A percentile compares a stretch with the other conserved stretches of the same genome.
phyloP scores from a whole-genome alignment of 2,329 filamentous ascomycete genomes.

The Calonectria pauciramosa region DNA sequence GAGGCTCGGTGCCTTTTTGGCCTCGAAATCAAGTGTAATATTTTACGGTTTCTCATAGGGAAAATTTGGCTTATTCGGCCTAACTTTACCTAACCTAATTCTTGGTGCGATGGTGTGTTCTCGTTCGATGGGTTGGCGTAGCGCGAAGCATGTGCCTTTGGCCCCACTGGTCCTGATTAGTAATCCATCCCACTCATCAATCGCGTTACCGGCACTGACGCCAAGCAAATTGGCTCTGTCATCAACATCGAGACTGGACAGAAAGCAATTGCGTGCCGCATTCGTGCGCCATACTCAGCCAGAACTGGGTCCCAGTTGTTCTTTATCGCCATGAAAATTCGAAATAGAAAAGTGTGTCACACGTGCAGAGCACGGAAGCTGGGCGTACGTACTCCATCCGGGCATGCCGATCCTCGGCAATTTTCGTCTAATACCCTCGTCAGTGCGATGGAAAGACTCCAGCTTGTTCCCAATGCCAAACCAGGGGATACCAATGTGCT shows the following conservation, averaged over 20 bases:
- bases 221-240: not conserved
- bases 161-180: not conserved
- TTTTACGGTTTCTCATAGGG: not conserved
- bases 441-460: constrained; percentile 46
- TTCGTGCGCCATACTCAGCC: not conserved
- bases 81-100: too few species aligned
- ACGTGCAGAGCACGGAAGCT: constrained; percentile 44
- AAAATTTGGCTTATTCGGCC: too few species aligned
- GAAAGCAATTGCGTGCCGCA: not conserved
- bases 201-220: not conserved
- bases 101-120: not conserved
- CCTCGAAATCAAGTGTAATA: not conserved
- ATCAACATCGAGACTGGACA: not conserved
- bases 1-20: not conserved
- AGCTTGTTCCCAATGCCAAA: constrained; percentile 42
- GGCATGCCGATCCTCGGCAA: not conserved
- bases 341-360: constrained; percentile 41
- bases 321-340: constrained; percentile 37
- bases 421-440: not conserved
- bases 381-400: constrained; percentile 32
- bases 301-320: not conserved
- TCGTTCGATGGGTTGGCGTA: not conserved
- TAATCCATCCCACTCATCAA: not conserved
- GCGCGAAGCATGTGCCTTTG: not conserved
- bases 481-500: constrained; percentile 34